These are phyloP conservation scores for Penicillium nucicola DNA, from an alignment of 495 filamentous ascomycete species.

Conservation along the genomic window DNA sequence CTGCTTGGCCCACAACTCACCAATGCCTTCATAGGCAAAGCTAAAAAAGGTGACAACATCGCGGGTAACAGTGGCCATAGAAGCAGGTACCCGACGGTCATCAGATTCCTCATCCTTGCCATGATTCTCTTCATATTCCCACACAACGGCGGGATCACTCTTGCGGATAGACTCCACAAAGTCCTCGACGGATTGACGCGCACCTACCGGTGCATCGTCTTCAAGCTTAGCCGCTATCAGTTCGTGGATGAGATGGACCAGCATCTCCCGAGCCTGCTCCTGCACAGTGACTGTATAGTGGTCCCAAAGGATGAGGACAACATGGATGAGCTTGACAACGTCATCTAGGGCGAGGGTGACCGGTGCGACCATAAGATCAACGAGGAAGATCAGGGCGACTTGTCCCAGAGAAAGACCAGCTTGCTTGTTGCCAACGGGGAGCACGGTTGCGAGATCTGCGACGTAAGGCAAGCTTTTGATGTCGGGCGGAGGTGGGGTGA, in stretches of 20 bases:
- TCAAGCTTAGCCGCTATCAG: slow-evolving; percentile 89
- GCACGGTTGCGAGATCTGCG: slow-evolving; percentile 72
- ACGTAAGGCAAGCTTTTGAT: slow-evolving; percentile 76
- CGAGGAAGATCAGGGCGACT: slow-evolving; percentile 86
- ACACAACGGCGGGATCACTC: slow-evolving; percentile 80
- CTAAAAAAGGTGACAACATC: slow-evolving; percentile 83
- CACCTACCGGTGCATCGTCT: slow-evolving; percentile 60
- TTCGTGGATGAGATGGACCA: slow-evolving; percentile 96
- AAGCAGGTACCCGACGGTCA: slow-evolving; percentile 75
- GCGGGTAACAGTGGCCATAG: slow-evolving; percentile 79
- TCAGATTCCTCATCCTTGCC: slow-evolving; percentile 64
- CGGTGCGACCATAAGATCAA: slow-evolving; percentile 93
- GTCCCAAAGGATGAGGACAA: slow-evolving; percentile 93
- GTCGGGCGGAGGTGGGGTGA: slow-evolving; percentile 69
- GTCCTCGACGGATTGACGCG: slow-evolving; percentile 75
- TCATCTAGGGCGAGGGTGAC: slow-evolving; percentile 73
- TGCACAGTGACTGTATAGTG: slow-evolving; percentile 94
- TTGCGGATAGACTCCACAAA: slow-evolving; percentile 89
- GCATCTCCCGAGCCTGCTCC: slow-evolving; percentile 95
- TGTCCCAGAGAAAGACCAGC: slow-evolving; percentile 88
- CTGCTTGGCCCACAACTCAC: slow-evolving; percentile 84
- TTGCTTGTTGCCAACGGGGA: slow-evolving; percentile 88
- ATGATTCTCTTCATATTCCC: slow-evolving; percentile 91
- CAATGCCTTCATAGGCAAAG: slow-evolving; percentile 78
- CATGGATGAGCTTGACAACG: slow-evolving; percentile 81